phyloP scores from a whole-genome alignment of 306 rosid species.

The Pyrus betulifolia region DNA sequence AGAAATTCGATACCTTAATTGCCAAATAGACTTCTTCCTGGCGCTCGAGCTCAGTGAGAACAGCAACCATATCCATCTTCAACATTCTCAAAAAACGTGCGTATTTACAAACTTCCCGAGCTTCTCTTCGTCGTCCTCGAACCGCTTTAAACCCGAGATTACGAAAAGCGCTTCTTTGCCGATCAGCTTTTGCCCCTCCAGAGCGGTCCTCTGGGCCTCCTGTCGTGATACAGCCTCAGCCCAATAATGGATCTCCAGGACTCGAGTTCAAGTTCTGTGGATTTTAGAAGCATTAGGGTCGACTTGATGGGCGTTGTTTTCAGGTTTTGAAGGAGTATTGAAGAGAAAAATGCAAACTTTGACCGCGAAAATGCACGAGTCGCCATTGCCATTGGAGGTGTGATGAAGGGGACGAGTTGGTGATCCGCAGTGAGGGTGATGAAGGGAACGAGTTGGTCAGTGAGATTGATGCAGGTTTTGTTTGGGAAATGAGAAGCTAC shows the following conservation, averaged over 20 bases:
- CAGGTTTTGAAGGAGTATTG: slow-evolving; percentile 18
- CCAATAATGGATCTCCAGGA: slow-evolving; percentile 12
- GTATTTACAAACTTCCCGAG: slow-evolving; percentile 58
- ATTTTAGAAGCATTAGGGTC: slow-evolving; percentile 3
- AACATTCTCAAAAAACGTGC: slow-evolving; percentile 61
- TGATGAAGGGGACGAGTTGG: not conserved
- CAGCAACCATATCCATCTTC: slow-evolving; percentile 79
- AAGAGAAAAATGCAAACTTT: slow-evolving; percentile 17
- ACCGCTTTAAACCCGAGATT: slow-evolving; percentile 66
- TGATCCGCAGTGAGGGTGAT: not conserved
- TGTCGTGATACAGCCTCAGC: slow-evolving; percentile 72
- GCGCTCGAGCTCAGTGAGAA: slow-evolving; percentile 84
- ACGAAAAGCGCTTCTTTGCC: slow-evolving; percentile 88
- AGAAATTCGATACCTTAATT: slow-evolving; percentile 41
- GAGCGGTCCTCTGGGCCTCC: slow-evolving; percentile 95
- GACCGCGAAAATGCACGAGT: slow-evolving; percentile 41
- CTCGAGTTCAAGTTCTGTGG: slow-evolving; percentile 2
- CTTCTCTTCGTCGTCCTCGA: slow-evolving; percentile 64
- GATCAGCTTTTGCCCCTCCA: slow-evolving; percentile 88
- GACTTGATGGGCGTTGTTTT: slow-evolving; percentile 11
- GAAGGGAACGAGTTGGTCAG: not conserved
- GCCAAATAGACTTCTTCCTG: slow-evolving; percentile 85
- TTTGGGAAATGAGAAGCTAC: not conserved
- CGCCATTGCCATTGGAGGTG: slow-evolving; percentile 56
- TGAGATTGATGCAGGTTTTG: not conserved